A percentile compares a stretch with the other conserved stretches of the same genome.
phyloP scores from a whole-genome alignment of 352 stramenopile species.

The Phytophthora sansomeana region DNA sequence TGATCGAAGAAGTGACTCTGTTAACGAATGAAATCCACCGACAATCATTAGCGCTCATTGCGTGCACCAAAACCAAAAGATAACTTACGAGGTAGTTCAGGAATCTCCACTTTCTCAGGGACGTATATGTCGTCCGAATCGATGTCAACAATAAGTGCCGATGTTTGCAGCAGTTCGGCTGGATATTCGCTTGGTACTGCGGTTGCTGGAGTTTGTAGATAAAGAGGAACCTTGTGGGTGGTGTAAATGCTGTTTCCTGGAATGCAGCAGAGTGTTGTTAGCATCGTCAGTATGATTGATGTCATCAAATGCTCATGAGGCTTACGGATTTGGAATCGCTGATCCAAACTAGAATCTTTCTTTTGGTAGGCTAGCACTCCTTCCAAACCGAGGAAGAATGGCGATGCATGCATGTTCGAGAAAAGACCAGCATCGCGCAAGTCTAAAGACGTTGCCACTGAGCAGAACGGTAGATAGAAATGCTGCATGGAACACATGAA shows the following conservation, averaged over 20 bases:
- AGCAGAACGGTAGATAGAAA: constrained; percentile 64
- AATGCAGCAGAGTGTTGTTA: background rate
- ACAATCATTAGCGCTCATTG: background rate
- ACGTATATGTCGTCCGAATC: constrained; percentile 78
- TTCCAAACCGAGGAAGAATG: constrained; percentile 68
- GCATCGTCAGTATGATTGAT: background rate
- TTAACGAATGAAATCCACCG: constrained; percentile 2
- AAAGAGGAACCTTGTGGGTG: constrained; percentile 57
- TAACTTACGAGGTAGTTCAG: constrained; percentile 69
- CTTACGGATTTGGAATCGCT: constrained; percentile 71
- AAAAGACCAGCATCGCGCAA: constrained; percentile 51
- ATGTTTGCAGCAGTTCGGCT: constrained; percentile 52
- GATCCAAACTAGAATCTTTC: constrained; percentile 50
- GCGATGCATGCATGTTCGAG: constrained; percentile 22
- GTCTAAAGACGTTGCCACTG: constrained; percentile 41
- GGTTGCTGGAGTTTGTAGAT: constrained; percentile 35
- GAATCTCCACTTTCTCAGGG: constrained; percentile 67
- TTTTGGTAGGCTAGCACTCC: constrained; percentile 58
- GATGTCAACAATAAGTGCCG: constrained; percentile 68
- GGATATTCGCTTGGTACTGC: constrained; percentile 38
- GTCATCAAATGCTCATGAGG: constrained; percentile 6
- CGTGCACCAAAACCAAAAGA: background rate
- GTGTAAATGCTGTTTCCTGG: constrained; percentile 79
- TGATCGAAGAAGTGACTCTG: constrained; percentile 62
- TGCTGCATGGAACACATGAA: constrained; percentile 38